phyloP scores from a whole-genome alignment of 1,139 yeast species.

The Yamadazyma triangularis region DNA sequence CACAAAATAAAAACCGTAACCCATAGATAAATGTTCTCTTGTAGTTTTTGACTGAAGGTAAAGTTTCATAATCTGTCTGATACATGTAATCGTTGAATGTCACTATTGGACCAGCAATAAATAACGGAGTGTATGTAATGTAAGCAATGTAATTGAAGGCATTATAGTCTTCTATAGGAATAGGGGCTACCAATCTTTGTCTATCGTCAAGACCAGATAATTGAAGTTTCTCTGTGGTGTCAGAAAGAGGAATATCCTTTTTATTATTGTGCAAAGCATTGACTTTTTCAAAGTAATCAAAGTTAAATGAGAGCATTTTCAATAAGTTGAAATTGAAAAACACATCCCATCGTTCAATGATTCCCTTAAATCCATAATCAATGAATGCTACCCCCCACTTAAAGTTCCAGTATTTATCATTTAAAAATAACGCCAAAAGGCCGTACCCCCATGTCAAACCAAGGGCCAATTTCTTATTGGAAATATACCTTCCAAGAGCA shows the following conservation, averaged over 20 bases:
- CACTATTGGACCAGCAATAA: conserved; percentile 91
- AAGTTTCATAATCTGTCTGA: conserved; percentile 50
- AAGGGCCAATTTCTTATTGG: conserved; percentile 25
- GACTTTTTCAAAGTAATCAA: conserved; percentile 59
- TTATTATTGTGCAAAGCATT: conserved; percentile 10
- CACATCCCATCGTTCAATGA: conserved; percentile 92
- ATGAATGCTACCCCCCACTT: conserved; percentile 49
- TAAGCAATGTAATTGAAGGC: conserved; percentile 68
- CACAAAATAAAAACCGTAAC: conserved; percentile 62
- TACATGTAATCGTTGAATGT: conserved; percentile 88
- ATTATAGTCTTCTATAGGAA: conserved; percentile 57
- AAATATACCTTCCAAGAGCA: conserved; percentile 43
- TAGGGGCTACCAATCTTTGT: conserved; percentile 62
- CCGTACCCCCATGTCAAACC: conserved; percentile 72
- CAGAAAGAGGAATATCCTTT: conserved; percentile 9
- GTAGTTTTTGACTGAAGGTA: conserved; percentile 37
- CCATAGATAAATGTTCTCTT: conserved; percentile 60
- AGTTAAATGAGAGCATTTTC: conserved; percentile 75
- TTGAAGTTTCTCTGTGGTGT: conserved; percentile 1
- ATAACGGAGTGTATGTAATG: conserved; percentile 78
- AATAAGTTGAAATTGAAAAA: conserved; percentile 86
- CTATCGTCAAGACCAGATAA: conserved; percentile 47
- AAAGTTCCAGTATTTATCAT: conserved; percentile 59
- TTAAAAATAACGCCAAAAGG: conserved; percentile 66
- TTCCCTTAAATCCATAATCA: conserved; percentile 62